A percentile compares a stretch with the other conserved stretches of the same genome.
Conservation (phyloP, 306 rosid genomes). For the Malus orientalis region DNA sequence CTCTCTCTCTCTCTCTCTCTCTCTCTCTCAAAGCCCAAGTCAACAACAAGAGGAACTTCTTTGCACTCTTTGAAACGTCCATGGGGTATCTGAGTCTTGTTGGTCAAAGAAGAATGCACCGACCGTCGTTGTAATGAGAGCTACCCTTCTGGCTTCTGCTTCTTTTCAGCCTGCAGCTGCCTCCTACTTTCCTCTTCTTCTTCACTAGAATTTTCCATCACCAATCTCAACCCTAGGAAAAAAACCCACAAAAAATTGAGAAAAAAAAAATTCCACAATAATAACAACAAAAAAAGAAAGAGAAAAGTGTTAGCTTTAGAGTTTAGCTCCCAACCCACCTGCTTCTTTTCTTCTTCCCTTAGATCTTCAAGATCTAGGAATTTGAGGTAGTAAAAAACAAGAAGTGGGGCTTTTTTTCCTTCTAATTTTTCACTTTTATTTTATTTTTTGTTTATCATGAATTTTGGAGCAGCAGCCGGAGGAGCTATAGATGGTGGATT, state of each 20-base stretch:
- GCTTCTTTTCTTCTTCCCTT: not conserved
- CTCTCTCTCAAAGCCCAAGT: slow-evolving; percentile 15
- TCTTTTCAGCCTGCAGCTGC: not conserved
- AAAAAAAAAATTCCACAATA: not conserved
- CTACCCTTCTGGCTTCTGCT: slow-evolving; percentile 8
- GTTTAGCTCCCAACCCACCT: not conserved
- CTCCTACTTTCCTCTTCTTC: not conserved
- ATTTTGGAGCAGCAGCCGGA: slow-evolving; percentile 14
- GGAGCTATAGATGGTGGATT: slow-evolving; percentile 4
- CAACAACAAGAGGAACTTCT: slow-evolving; percentile 25
- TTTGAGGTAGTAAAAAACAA: not conserved
- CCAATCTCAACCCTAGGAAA: slow-evolving; percentile 15
- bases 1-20: not conserved
- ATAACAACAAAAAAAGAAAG: not conserved
- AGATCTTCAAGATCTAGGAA: slow-evolving; percentile 19
- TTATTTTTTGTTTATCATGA: slow-evolving; percentile 11
- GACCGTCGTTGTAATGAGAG: slow-evolving; percentile 27
- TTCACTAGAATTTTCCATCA: not conserved
- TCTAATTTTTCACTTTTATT: not conserved
- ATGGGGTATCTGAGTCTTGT: slow-evolving; percentile 25
- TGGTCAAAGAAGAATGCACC: slow-evolving; percentile 36
- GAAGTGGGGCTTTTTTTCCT: not conserved
- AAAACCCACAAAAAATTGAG: not conserved
- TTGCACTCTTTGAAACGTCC: slow-evolving; percentile 29
- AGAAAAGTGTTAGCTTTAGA: not conserved